These are phyloP conservation scores for Puccinia polysora DNA, from an alignment of 1,284 basidiomycete genomes.

Conservation along the genomic window DNA sequence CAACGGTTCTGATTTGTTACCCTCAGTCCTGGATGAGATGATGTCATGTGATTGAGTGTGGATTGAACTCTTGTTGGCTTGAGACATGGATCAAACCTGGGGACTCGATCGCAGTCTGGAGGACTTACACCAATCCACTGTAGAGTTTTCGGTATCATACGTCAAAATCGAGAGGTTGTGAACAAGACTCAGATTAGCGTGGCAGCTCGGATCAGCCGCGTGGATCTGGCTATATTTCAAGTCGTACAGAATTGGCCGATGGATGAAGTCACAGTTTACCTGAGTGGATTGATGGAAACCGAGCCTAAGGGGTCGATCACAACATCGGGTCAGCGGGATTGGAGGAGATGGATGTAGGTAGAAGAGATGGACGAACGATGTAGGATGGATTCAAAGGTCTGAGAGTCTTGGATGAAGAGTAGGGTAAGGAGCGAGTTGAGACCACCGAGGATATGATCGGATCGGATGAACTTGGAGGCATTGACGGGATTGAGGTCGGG, in stretches of 20 bases:
- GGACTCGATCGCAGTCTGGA: not conserved
- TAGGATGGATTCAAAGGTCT: slow-evolving; percentile 7
- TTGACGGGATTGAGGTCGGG: not conserved
- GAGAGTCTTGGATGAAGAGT: slow-evolving; percentile 15
- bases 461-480: not conserved
- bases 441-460: slow-evolving; percentile 15
- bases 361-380: slow-evolving; percentile 9
- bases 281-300: slow-evolving; percentile 28
- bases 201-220: too few species aligned
- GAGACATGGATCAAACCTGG: too few species aligned
- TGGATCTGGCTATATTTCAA: too few species aligned
- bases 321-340: too few species aligned
- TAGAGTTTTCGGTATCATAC: not conserved
- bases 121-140: slow-evolving; percentile 40
- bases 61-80: not conserved
- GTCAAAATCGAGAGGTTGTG: not conserved
- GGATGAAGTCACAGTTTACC: not conserved
- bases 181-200: not conserved
- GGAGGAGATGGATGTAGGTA: not conserved
- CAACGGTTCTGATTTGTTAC: slow-evolving; percentile 6
- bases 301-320: not conserved
- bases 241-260: not conserved
- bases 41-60: not conserved
- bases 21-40: slow-evolving; percentile 5
- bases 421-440: not conserved